A percentile compares a stretch with the other conserved stretches of the same genome.
These are phyloP conservation scores for Auriscalpium vulgare DNA, from an alignment of 768 basidiomycete species.

Conservation along the genomic window DNA sequence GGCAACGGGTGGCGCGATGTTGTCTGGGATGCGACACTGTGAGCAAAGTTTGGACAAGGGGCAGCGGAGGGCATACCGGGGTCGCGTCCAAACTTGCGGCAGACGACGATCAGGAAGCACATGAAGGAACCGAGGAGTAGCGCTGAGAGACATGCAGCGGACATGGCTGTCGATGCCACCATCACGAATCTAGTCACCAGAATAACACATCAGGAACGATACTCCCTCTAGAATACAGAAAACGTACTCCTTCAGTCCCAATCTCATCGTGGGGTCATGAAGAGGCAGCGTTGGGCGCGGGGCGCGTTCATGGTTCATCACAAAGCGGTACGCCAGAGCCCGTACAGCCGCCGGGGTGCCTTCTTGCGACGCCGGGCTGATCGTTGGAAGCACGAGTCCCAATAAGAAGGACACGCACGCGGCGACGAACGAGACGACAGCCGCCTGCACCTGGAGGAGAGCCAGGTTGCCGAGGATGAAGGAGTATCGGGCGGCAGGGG, in stretches of 20 bases:
- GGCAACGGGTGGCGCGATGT: conserved; percentile 92
- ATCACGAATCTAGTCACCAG: conserved; percentile 51
- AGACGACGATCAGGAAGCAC: conserved; percentile 74
- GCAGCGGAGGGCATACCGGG: conserved; percentile 52
- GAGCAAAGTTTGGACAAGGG: background rate
- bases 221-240: background rate
- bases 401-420: conserved; percentile 71
- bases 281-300: conserved; percentile 2
- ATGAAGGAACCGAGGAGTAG: conserved; percentile 87
- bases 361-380: background rate
- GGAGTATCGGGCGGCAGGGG: conserved; percentile 45
- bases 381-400: conserved; percentile 49
- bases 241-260: conserved; percentile 12
- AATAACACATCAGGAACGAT: conserved; percentile 1
- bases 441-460: conserved; percentile 88
- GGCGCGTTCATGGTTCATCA: background rate
- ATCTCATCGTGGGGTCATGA: background rate
- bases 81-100: conserved; percentile 67
- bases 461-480: conserved; percentile 79
- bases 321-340: background rate
- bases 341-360: background rate
- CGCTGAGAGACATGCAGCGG: conserved; percentile 70
- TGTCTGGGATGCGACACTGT: conserved; percentile 44
- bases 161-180: conserved; percentile 73
- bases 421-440: conserved; percentile 82